Base-by-base conservation (phyloP, 495 filamentous ascomycete species). In the Cairneyella variabilis region DNA sequence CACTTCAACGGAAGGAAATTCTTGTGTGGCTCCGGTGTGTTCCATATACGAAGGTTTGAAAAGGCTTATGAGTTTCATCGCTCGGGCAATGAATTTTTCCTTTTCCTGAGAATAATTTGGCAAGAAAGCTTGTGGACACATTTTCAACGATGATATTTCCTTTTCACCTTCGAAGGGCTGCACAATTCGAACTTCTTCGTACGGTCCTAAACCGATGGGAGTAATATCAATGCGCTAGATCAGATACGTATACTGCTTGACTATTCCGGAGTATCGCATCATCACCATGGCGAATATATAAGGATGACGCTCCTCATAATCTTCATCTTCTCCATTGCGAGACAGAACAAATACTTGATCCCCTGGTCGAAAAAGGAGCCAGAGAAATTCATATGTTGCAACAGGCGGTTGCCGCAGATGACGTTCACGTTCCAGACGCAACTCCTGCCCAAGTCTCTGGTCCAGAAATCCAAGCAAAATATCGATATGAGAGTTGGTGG, bases 341-440 rank as follows among this genome's bases (percentile, higher is more conserved):
- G 1, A 9, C 1, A 9, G 30, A 34, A 34, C 30, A 34, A 34
- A 51, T n/a, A 51, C 22, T 11, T 39, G 11, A 41, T 26, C n/a
- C n/a, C 51, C 51, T 7, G 51, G 40, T n/a, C 37, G 30, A 11
- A 53, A 2, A 7, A 53, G 25, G 10, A 53, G 20, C 51, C 51
- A 53, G 39, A 45, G 17, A 3, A 3, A 4, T 21, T 14, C 39
- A 36, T 45, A 53, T 21, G 51, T 53, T 8, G 25, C 16, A 2
- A 34, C 16, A 5, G 39, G 39, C 18, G 27, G 21, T 7, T 6
- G 9, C n/a, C 25, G 36, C 12, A 16, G 21, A 46, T 38, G 17
- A 2, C 26, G 27, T 22, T 28, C 26, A 14, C 14, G 10, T 26
- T 53, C 41, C 12, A 34, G 8, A 11, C 20, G 3, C 25, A 39